Base-by-base conservation (phyloP, 352 stramenopile genomes). In the Globisporangium uncinulatum region DNA sequence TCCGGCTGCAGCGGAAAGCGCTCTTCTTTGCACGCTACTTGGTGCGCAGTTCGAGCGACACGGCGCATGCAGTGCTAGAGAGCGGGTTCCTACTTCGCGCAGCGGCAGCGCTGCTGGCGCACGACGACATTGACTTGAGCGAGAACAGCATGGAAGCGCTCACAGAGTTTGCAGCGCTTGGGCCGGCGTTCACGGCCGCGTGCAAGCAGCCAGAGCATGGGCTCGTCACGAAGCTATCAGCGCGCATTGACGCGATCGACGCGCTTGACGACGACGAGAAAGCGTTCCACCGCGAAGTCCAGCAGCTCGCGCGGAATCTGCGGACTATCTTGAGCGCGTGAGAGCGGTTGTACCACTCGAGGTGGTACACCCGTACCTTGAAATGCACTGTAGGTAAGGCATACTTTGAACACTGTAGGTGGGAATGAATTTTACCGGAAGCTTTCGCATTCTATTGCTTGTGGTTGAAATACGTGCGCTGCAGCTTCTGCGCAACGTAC, bases 21-120 rank as follows among this genome's bases (percentile, higher is more conserved):
- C 67, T 95, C 11, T 95, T 95, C 61, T 85, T 95, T 51, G 59
- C 91, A 57, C 81, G 83, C 15, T 93, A 92, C 65, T 60, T 95
- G 10, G 81, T 89, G 48, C 73, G 79, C 59, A 87, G 71, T 46
- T 79, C 72, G 7, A 69, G 69, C 3, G 63, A 65, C 19, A 91
- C 79, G 17, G 79, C 79, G 0, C 67, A 83, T 49, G 32, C 70
- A 13, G 61, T 93, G 29, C 56, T 85, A 6, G 62, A 59, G 32
- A 50, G 71, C 19, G 70, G 63, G 29, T 73, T 79, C 29, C 90
- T 76, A 54, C 54, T 94, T 8, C 66, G 70, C 3, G 62, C 75
- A 14, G 70, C 70, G 19, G 67, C 67, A 0, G 41, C 61, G 17
- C 82, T 88, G 52, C 77, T 93, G n/a, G 65, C 54, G 6, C 64